A percentile compares a stretch with the other conserved stretches of the same genome.
Conservation (phyloP, 2,329 filamentous ascomycete genomes). For the Claviceps sp. region DNA sequence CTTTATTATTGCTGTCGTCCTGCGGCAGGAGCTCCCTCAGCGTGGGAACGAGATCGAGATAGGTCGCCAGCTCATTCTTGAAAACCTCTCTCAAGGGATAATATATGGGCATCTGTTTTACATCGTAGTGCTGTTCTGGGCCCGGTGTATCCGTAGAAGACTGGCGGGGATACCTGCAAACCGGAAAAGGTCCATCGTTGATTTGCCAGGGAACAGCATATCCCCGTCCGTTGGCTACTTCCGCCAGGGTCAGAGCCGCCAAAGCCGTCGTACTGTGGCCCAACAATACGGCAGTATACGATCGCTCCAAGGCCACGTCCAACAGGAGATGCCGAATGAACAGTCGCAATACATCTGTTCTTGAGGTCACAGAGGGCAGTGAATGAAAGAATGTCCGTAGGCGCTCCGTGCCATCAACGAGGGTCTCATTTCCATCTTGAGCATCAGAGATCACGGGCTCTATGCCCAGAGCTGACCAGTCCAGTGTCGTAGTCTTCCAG, state of each 20-base stretch:
- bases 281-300: constrained; percentile 61
- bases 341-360: constrained; percentile 57
- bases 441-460: constrained; percentile 3
- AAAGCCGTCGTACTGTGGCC: constrained; percentile 80
- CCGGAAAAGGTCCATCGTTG: constrained; percentile 50
- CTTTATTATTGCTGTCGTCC: constrained; percentile 15
- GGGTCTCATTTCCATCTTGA: neutral
- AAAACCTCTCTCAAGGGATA: constrained; percentile 79
- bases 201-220: constrained; percentile 71
- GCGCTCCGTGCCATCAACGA: constrained; percentile 20
- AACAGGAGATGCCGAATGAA: constrained; percentile 61
- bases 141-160: constrained; percentile 10
- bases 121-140: constrained; percentile 8
- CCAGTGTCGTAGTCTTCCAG: constrained; percentile 35
- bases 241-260: constrained; percentile 71
- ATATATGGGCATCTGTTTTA: constrained; percentile 36
- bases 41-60: constrained; percentile 41
- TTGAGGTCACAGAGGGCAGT: constrained; percentile 61
- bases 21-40: constrained; percentile 35
- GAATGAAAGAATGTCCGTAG: constrained; percentile 43
- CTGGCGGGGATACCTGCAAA: constrained; percentile 16
- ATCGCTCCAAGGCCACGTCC: constrained; percentile 42
- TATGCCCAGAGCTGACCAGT: constrained; percentile 35
- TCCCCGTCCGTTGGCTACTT: constrained; percentile 84
- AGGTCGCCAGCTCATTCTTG: constrained; percentile 63